A percentile compares a stretch with the other conserved stretches of the same genome.
Evolutionary conservation across 2,329 filamentous ascomycete species (phyloP).

Genomic region (Alternaria dauci): DNA sequence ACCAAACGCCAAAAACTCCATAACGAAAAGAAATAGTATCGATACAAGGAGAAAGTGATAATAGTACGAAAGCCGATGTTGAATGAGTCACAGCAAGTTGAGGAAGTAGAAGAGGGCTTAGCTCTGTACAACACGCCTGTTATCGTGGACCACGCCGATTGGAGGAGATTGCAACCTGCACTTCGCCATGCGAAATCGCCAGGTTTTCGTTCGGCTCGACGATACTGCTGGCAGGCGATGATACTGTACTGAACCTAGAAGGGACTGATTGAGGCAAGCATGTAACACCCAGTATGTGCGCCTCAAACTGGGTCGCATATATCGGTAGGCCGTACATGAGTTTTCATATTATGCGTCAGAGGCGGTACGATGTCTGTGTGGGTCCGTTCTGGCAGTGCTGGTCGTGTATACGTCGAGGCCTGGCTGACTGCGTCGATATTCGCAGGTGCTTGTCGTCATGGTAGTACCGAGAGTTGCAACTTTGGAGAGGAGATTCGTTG

Average conservation of each 20-base stretch:
- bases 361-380: neutral
- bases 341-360: neutral
- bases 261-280: neutral
- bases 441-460: no score
- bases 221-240: neutral
- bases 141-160: neutral
- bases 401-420: neutral
- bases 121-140: neutral
- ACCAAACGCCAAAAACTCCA: slow-evolving; percentile 1
- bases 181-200: neutral
- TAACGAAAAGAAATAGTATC: neutral
- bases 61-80: no score
- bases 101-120: neutral
- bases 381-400: neutral
- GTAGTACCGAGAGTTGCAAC: neutral
- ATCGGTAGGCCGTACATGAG: neutral
- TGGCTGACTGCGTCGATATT: neutral
- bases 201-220: neutral
- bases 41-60: neutral
- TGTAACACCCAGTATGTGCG: neutral
- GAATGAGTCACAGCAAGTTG: no score
- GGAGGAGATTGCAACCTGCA: neutral
- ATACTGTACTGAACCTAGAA: neutral
- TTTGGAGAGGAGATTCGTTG: neutral
- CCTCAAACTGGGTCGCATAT: neutral